Evolutionary conservation across 805 yeast species (phyloP), one percentile per base, ranked within the genome.

Genomic region (Nakazawaea wyomingensis): DNA sequence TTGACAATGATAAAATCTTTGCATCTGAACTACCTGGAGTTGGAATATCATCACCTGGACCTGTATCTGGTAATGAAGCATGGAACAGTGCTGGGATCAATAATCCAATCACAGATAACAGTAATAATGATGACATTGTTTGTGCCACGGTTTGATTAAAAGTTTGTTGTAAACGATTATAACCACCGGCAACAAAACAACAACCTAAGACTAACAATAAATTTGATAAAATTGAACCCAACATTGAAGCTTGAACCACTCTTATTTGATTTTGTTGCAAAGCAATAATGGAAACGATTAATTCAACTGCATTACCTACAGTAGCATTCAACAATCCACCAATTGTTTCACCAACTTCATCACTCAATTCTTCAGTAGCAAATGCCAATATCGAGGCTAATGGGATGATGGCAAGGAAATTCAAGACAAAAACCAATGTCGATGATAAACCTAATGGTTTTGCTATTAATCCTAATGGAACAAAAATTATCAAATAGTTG

Each of bases 141-240:
- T 93, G 98, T 4, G 99, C 99, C 6, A 90, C 97, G 1, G 98
- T 91, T 64, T 86, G 95, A 68, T 89, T 89, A 68, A 93, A 93
- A 1, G 74, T 74, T 63, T 93, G 98, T 61, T 85, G 93, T 29
- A 82, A 72, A 49, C 93, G 77, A 51, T 85, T 82, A 60, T 82
- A 75, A 14, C 99, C 99, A 44, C 99, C 99, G 33, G 85, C 89
- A 13, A 91, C 65, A 58, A 93, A 93, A 60, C 97, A 89, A 62
- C 95, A 85, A n/a, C 99, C 99, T 41, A 93, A 71, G 3, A 93
- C 99, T 43, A 93, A 71, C 48, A 93, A 68, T 54, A 90, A 67
- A 66, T 93, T 93, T 38, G 96, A 86, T 45, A 93, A 70, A 48
- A 93, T 86, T 41, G 95, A 84, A 26, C 99, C 99, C 45, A 93